A percentile compares a stretch with the other conserved stretches of the same genome.
Evolutionary conservation across 495 filamentous ascomycete genomes (phyloP).

Genomic region (Penicillium paxilli): DNA sequence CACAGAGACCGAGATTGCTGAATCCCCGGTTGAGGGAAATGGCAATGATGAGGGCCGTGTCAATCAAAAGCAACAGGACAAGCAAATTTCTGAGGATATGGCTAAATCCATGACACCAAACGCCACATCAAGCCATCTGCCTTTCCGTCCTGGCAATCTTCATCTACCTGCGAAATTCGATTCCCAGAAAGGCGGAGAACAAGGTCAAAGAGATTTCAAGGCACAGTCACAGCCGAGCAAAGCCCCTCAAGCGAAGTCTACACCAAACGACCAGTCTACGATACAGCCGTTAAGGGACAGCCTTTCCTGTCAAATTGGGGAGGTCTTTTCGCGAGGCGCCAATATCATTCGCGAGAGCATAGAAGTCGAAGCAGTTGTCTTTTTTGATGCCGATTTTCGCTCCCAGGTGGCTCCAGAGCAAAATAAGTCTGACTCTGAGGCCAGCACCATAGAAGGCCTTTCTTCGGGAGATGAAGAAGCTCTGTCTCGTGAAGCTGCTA

Average conservation of each 20-base stretch:
- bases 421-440: conserved; percentile 9
- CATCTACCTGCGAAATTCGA: not conserved
- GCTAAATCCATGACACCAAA: not conserved
- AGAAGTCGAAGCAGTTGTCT: conserved; percentile 49
- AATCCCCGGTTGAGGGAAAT: not conserved
- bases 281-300: conserved; percentile 2
- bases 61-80: conserved; percentile 17
- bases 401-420: conserved; percentile 4
- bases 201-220: not conserved
- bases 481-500: not conserved
- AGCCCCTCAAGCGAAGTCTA: too few relatives aligned
- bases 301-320: conserved; percentile 3
- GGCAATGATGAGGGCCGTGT: conserved; percentile 9
- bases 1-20: not conserved
- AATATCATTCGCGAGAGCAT: conserved; percentile 52
- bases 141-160: conserved; percentile 6
- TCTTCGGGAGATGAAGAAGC: conserved; percentile 14
- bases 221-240: too few relatives aligned
- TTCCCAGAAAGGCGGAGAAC: not conserved
- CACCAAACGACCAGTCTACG: not conserved
- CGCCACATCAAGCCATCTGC: not conserved
- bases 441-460: conserved; percentile 15
- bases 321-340: conserved; percentile 37
- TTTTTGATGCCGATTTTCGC: conserved; percentile 44
- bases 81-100: conserved; percentile 9